Conservation (phyloP, 2,329 filamentous ascomycete genomes). For the Byssothecium circinans region DNA sequence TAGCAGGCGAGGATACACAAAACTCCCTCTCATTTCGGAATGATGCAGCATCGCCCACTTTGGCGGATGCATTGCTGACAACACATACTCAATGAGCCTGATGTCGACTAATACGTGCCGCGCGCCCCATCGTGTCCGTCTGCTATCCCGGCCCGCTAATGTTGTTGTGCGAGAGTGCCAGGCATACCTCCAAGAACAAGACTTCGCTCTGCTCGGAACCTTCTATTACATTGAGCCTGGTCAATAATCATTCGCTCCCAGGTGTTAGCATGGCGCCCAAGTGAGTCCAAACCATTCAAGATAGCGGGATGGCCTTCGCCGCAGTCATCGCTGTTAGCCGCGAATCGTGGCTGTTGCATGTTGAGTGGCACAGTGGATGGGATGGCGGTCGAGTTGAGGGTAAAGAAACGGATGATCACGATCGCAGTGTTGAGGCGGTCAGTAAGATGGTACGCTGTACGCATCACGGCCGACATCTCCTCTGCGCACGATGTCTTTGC, state of each 20-base stretch:
- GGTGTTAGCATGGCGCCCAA: slow-evolving; percentile 24
- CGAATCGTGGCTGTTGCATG: slow-evolving; percentile 31
- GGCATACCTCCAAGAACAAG: slow-evolving; percentile 30
- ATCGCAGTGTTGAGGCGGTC: slow-evolving; percentile 31
- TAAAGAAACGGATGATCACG: slow-evolving; percentile 12
- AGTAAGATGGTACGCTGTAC: slow-evolving; percentile 27
- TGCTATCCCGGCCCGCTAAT: slow-evolving; percentile 22
- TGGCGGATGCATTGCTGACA: slow-evolving; percentile 39
- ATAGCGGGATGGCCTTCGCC: slow-evolving; percentile 20
- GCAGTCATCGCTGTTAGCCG: slow-evolving; percentile 19
- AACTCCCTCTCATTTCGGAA: slow-evolving; percentile 46
- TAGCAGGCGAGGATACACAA: slow-evolving; percentile 32
- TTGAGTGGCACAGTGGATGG: slow-evolving; percentile 32
- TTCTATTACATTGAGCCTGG: slow-evolving; percentile 25
- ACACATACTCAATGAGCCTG: slow-evolving; percentile 42
- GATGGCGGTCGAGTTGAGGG: neutral
- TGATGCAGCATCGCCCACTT: slow-evolving; percentile 41
- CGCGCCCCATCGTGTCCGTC: slow-evolving; percentile 17
- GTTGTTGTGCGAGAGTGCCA: slow-evolving; percentile 24
- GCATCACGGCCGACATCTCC: slow-evolving; percentile 20
- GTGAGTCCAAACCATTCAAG: slow-evolving; percentile 31
- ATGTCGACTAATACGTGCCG: slow-evolving; percentile 34
- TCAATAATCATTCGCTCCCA: slow-evolving; percentile 20
- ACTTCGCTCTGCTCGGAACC: slow-evolving; percentile 20
- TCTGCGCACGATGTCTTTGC: slow-evolving; percentile 16